A percentile compares a stretch with the other conserved stretches of the same genome.
phyloP scores from a whole-genome alignment of 2,329 filamentous ascomycete genomes.

The Penicillium corylophilum region DNA sequence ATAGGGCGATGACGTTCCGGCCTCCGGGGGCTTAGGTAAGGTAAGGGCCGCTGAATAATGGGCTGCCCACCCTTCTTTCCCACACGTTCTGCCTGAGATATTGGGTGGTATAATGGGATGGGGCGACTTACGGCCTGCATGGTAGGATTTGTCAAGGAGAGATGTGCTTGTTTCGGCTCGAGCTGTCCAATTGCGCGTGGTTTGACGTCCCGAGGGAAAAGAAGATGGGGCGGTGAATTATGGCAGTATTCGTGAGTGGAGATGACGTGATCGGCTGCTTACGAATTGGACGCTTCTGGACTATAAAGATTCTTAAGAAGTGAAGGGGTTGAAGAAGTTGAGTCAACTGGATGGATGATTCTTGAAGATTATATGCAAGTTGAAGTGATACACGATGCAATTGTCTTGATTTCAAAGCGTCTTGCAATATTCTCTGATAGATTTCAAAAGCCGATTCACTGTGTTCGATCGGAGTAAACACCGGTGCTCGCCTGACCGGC shows the following conservation, averaged over 20 bases:
- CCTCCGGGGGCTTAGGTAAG: slow-evolving; percentile 22
- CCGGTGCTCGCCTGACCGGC: background rate
- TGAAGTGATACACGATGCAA: background rate
- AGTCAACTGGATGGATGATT: background rate
- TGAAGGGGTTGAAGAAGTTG: background rate
- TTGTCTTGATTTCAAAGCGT: background rate
- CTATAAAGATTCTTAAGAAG: background rate
- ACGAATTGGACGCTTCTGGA: slow-evolving; percentile 27
- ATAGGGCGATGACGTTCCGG: slow-evolving; percentile 35
- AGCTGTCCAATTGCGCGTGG: slow-evolving; percentile 11
- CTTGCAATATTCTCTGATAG: background rate
- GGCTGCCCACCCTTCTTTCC: background rate
- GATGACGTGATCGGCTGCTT: slow-evolving; percentile 37
- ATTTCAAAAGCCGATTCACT: background rate
- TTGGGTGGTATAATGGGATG: background rate
- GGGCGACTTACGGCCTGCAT: slow-evolving; percentile 22
- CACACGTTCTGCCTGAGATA: background rate
- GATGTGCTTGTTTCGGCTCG: background rate
- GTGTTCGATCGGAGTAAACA: background rate
- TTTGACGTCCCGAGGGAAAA: slow-evolving; percentile 18
- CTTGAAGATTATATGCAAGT: background rate
- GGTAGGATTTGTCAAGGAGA: slow-evolving; percentile 10
- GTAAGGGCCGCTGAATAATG: slow-evolving; percentile 27
- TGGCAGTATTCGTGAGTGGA: slow-evolving; percentile 12
- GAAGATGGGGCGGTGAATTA: slow-evolving; percentile 14